Conservation (phyloP, 2,329 filamentous ascomycete species). For the Cladophialophora psammophila region DNA sequence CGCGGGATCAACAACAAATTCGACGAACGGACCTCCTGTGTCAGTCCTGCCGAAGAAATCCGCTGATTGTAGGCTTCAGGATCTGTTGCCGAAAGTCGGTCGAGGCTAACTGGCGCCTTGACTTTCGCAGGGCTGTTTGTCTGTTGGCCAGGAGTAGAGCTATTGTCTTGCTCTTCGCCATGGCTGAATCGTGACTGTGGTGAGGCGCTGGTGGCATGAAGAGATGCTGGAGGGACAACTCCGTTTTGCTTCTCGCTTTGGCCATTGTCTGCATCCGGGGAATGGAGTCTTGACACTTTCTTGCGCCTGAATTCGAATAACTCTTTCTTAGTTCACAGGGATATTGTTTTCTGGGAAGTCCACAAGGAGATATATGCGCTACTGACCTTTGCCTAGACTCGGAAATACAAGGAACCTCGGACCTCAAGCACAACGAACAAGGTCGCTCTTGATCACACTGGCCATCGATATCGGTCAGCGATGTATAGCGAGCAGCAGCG, state of each 20-base stretch:
- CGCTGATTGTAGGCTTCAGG: conserved; percentile 30
- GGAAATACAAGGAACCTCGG: conserved; percentile 39
- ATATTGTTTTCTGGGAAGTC: neutral
- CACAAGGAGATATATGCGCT: neutral
- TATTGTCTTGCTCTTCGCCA: conserved; percentile 20
- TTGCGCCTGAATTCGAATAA: conserved; percentile 16
- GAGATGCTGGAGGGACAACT: neutral
- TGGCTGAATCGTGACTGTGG: conserved; percentile 32
- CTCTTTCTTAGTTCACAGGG: neutral
- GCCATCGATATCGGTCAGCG: neutral
- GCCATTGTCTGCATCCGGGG: conserved; percentile 9
- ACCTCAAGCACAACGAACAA: conserved; percentile 45
- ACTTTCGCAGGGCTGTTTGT: conserved; percentile 40
- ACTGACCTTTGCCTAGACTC: conserved; percentile 24
- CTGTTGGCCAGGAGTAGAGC: conserved; percentile 19
- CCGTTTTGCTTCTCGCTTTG: neutral
- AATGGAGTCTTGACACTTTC: conserved; percentile 12
- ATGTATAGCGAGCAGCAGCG: neutral
- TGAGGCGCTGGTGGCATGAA: conserved; percentile 11
- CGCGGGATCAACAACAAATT: neutral
- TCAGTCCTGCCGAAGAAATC: conserved; percentile 31
- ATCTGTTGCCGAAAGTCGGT: conserved; percentile 25
- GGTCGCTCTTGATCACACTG: conserved; percentile 45
- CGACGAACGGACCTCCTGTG: conserved; percentile 27
- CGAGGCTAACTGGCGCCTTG: conserved; percentile 26